Evolutionary conservation across 768 basidiomycete species (phyloP).

Genomic region (Suillus placidus): DNA sequence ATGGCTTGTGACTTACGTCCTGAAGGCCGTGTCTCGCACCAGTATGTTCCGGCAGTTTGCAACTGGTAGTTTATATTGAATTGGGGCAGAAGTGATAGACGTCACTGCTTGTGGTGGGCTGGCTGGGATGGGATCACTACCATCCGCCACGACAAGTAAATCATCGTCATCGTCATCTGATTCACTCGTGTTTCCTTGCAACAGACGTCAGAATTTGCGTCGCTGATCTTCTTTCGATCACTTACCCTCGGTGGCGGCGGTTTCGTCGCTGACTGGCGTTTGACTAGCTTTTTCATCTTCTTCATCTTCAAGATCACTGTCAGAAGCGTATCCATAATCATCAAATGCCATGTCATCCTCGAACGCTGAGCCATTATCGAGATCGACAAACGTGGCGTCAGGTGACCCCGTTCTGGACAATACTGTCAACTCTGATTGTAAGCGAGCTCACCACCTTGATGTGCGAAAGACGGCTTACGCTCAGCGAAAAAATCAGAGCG

Average conservation of each 20-base stretch:
- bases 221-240: not conserved
- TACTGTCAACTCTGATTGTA: conserved; percentile 15
- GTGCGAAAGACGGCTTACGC: conserved; percentile 16
- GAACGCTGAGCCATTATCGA: conserved; percentile 15
- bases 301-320: conserved; percentile 39
- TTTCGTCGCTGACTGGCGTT: not conserved
- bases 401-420: conserved; percentile 14
- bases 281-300: not conserved
- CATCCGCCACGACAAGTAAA: conserved; percentile 8
- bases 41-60: conserved; percentile 27
- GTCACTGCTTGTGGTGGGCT: not conserved
- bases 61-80: not conserved
- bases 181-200: conserved; percentile 16
- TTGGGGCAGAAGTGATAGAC: conserved; percentile 11
- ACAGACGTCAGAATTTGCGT: not conserved
- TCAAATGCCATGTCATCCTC: conserved; percentile 14
- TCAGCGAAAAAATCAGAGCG: conserved; percentile 33
- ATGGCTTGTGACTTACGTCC: conserved; percentile 21
- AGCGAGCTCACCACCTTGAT: not conserved
- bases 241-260: not conserved
- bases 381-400: conserved; percentile 18
- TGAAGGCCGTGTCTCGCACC: conserved; percentile 31
- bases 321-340: conserved; percentile 36
- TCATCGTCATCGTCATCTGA: not conserved
- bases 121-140: not conserved